Conservation (phyloP, 345 rosid genomes). For the Hibiscus syriacus region DNA sequence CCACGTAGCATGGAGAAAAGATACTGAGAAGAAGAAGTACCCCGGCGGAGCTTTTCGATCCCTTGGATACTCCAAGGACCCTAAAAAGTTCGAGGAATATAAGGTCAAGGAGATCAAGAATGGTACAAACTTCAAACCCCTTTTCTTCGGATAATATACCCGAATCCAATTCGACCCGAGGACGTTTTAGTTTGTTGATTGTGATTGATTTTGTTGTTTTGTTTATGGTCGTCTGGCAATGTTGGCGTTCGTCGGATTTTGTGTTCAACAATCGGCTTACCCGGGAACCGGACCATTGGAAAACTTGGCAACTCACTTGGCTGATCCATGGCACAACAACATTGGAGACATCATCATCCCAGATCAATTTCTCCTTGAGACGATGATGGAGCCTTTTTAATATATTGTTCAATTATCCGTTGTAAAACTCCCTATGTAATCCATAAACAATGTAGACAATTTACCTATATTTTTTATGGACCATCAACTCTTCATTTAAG, state of each 20-base stretch:
- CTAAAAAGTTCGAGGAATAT: constrained; percentile 76
- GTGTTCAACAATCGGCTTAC: constrained; percentile 94
- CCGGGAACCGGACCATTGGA: constrained; percentile 99
- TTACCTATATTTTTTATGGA: no score
- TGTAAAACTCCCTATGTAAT: constrained; percentile 25
- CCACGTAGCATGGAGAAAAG: constrained; percentile 98
- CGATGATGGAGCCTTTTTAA: neutral
- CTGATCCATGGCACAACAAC: constrained; percentile 99
- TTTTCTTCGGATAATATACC: no score
- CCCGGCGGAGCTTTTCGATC: constrained; percentile 98
- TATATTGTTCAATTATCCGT: neutral
- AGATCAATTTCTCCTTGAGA: constrained; percentile 25
- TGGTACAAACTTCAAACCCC: constrained; percentile 30
- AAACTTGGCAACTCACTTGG: constrained; percentile 89
- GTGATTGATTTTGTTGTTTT: neutral
- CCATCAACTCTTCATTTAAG: no score
- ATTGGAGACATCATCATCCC: constrained; percentile 72
- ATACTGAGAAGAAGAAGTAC: constrained; percentile 91
- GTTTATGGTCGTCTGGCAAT: constrained; percentile 64
- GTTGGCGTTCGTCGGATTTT: constrained; percentile 90
- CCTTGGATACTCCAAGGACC: constrained; percentile 97
- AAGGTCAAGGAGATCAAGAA: constrained; percentile 94
- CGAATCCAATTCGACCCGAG: no score
- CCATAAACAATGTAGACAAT: constrained; percentile 14
- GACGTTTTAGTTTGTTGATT: neutral